These are phyloP conservation scores for Backusella circina DNA, from an alignment of 192 early-diverging fungal genomes.

Conservation along the genomic window DNA sequence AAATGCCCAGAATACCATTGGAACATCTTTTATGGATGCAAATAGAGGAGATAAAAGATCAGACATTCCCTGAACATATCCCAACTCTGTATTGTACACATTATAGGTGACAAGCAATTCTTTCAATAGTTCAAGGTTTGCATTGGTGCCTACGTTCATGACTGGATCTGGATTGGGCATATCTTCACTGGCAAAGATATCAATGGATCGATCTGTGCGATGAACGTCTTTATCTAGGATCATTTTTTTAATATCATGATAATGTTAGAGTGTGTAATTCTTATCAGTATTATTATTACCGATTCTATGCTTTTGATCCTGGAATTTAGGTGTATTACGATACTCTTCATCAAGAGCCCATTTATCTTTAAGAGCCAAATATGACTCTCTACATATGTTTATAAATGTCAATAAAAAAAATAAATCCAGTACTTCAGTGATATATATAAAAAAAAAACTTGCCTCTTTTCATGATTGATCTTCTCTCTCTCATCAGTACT, in stretches of 20 bases:
- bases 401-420: not conserved
- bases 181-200: conserved; percentile 75
- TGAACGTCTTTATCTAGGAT: conserved; percentile 95
- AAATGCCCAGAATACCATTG: conserved; percentile 93
- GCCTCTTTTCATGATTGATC: conserved; percentile 48
- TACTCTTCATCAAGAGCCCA: conserved; percentile 63
- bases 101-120: conserved; percentile 93
- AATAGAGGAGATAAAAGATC: conserved; percentile 90
- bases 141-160: conserved; percentile 56
- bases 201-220: conserved; percentile 86
- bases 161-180: conserved; percentile 46
- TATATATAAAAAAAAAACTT: not conserved
- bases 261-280: not conserved
- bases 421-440: not conserved
- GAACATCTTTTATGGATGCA: conserved; percentile 86
- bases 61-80: conserved; percentile 98
- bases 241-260: not conserved
- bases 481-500: conserved; percentile 66
- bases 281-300: conserved; percentile 15
- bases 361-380: conserved; percentile 57
- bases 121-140: conserved; percentile 83
- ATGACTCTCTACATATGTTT: conserved; percentile 46
- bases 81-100: conserved; percentile 76
- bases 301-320: conserved; percentile 73
- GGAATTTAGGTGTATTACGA: conserved; percentile 51